Evolutionary conservation across 2,329 filamentous ascomycete genomes (phyloP).

Genomic region (Cercospora sp.): DNA sequence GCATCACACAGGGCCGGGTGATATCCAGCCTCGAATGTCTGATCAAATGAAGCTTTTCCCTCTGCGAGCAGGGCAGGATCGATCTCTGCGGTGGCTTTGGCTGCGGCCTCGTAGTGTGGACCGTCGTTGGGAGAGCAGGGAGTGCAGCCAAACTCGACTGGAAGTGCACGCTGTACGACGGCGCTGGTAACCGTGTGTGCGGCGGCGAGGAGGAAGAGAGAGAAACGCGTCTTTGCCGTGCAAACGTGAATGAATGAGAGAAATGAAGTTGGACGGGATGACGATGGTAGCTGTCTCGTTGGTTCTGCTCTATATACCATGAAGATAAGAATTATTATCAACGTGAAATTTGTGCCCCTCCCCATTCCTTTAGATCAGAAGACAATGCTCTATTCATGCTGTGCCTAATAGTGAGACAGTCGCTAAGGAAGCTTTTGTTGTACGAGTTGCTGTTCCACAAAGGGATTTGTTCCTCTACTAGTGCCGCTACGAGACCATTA

Average conservation of each 20-base stretch:
- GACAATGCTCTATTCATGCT: no score
- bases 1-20: not conserved
- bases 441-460: not conserved
- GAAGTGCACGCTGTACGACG: not conserved
- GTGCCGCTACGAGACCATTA: no score
- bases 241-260: not conserved
- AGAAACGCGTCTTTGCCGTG: not conserved
- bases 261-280: not conserved
- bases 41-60: not conserved
- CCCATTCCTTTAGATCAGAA: no score
- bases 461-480: not conserved
- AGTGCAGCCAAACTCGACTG: not conserved
- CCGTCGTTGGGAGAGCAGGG: not conserved
- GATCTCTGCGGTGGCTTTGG: not conserved
- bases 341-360: no score
- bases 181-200: constrained; percentile 6
- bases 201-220: not conserved
- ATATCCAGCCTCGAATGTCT: not conserved
- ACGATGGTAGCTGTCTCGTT: not conserved
- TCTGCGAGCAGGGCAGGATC: not conserved
- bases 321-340: no score
- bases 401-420: not conserved
- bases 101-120: not conserved
- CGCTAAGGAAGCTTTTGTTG: not conserved
- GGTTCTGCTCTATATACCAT: not conserved